phyloP scores from a whole-genome alignment of 805 yeast species.

The Starmerella apis region DNA sequence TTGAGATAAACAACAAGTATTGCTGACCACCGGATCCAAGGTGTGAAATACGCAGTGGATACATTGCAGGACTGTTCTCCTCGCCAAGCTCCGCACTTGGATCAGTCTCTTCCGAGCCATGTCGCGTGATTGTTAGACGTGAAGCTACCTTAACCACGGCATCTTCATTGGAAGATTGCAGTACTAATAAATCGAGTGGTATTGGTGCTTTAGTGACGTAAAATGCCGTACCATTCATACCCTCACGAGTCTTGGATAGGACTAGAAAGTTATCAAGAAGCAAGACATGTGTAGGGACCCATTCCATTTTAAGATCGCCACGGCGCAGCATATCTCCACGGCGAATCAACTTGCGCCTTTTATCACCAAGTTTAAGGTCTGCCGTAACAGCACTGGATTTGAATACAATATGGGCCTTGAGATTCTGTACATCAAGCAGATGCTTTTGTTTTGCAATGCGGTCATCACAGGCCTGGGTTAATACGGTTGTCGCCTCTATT shows the following conservation, averaged over 20 bases:
- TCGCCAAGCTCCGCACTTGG: slow-evolving; percentile 11
- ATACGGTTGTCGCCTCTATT: slow-evolving; percentile 42
- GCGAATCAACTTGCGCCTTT: slow-evolving; percentile 45
- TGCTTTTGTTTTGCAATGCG: slow-evolving; percentile 54
- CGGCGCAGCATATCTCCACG: slow-evolving; percentile 52
- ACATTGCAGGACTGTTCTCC: slow-evolving; percentile 26
- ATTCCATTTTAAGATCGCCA: slow-evolving; percentile 54
- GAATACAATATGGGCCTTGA: slow-evolving; percentile 48
- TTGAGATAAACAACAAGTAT: slow-evolving; percentile 30
- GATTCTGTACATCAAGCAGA: slow-evolving; percentile 42
- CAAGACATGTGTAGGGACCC: slow-evolving; percentile 43
- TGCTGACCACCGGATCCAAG: slow-evolving; percentile 29
- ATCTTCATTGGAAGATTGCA: slow-evolving; percentile 40
- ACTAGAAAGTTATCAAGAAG: slow-evolving; percentile 59
- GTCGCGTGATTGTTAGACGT: slow-evolving; percentile 18
- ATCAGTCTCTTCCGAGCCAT: slow-evolving; percentile 11
- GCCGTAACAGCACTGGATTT: slow-evolving; percentile 38
- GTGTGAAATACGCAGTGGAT: slow-evolving; percentile 32
- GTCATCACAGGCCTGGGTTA: slow-evolving; percentile 52
- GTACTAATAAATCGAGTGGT: slow-evolving; percentile 45
- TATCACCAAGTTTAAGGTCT: slow-evolving; percentile 44
- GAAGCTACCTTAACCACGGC: slow-evolving; percentile 28
- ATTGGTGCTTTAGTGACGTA: slow-evolving; percentile 34
- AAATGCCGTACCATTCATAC: slow-evolving; percentile 29
- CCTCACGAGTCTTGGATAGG: slow-evolving; percentile 32